Evolutionary conservation across 305 asterid species (phyloP).

Genomic region (Solanum chacoense): DNA sequence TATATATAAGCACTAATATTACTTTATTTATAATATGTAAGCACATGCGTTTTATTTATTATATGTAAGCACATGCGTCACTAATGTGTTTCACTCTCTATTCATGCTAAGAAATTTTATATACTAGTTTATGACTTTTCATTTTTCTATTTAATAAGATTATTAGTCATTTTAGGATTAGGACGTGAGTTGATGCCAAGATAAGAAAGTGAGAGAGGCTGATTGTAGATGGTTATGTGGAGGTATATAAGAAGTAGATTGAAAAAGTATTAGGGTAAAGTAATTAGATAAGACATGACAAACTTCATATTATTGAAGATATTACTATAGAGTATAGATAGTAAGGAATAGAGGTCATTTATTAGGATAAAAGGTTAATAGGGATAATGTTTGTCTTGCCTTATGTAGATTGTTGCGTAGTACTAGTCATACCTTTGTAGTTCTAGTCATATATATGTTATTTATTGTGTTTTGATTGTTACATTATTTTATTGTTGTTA

Average conservation of each 20-base stretch:
- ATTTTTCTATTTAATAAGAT: too few relatives aligned
- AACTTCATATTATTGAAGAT: neutral
- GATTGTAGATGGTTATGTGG: neutral
- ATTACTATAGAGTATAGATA: too few relatives aligned
- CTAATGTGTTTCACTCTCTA: neutral
- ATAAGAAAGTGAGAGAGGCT: neutral
- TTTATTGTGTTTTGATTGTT: neutral
- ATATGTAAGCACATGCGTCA: neutral
- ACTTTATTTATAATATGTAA: neutral
- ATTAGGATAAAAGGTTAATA: too few relatives aligned
- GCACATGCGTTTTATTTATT: neutral
- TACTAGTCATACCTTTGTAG: neutral
- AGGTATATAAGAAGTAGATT: neutral
- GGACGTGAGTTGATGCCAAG: neutral
- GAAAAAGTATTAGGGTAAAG: rapidly evolving
- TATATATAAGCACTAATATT: neutral
- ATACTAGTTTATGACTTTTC: neutral
- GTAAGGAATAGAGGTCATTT: too few relatives aligned
- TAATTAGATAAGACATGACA: too few relatives aligned
- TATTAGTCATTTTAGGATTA: neutral
- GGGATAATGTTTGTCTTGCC: neutral
- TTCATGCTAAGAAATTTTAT: too few relatives aligned
- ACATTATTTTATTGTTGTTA: too few relatives aligned
- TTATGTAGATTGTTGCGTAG: neutral
- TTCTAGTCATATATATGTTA: neutral